Conservation (phyloP, 2,329 filamentous ascomycete species). For the Elsinoe ampelina region DNA sequence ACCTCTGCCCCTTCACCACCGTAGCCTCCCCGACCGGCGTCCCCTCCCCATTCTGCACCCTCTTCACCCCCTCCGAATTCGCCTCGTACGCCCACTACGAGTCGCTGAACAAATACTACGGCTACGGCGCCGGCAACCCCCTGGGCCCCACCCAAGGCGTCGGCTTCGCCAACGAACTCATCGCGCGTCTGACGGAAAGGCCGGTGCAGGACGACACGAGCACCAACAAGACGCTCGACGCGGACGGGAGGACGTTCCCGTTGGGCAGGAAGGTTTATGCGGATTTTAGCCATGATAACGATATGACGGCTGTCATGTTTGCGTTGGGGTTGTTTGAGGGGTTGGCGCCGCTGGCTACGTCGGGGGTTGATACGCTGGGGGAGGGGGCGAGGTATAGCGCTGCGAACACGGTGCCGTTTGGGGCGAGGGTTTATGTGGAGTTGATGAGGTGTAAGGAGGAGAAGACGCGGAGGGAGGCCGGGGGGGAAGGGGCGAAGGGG, state of each 20-base stretch:
- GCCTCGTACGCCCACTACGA: slow-evolving; percentile 68
- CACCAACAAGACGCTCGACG: slow-evolving; percentile 70
- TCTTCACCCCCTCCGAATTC: slow-evolving; percentile 71
- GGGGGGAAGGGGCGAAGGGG: slow-evolving; percentile 50
- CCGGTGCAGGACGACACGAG: slow-evolving; percentile 64
- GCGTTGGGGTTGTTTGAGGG: slow-evolving; percentile 70
- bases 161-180: slow-evolving; percentile 78
- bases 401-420: slow-evolving; percentile 75
- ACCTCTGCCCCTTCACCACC: slow-evolving; percentile 77
- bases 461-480: slow-evolving; percentile 13
- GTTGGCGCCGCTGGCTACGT: slow-evolving; percentile 42
- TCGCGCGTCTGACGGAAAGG: slow-evolving; percentile 63
- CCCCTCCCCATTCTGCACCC: slow-evolving; percentile 61
- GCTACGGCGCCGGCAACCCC: slow-evolving; percentile 64
- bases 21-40: slow-evolving; percentile 51
- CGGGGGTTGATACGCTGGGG: slow-evolving; percentile 39
- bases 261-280: slow-evolving; percentile 61
- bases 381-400: slow-evolving; percentile 59
- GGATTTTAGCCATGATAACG: slow-evolving; percentile 88
- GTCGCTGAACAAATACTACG: slow-evolving; percentile 76
- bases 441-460: slow-evolving; percentile 61
- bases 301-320: slow-evolving; percentile 66
- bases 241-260: slow-evolving; percentile 60
- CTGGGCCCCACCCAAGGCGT: slow-evolving; percentile 78
- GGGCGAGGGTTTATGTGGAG: slow-evolving; percentile 72